Base-by-base conservation (phyloP, 192 early-diverging fungal species). In the Gamsiella multidivaricata region DNA sequence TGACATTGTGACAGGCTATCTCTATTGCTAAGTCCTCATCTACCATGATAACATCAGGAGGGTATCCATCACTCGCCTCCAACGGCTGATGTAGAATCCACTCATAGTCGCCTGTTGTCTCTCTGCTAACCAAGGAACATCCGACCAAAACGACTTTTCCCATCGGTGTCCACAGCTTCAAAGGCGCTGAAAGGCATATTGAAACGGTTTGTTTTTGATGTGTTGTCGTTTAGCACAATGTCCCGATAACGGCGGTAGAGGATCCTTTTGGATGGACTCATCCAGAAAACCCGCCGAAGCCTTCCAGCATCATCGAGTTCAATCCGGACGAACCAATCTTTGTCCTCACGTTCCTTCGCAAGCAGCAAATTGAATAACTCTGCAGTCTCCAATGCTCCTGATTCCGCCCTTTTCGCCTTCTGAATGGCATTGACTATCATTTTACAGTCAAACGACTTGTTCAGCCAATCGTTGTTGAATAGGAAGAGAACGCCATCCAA, bases 21-120 rank as follows among this genome's bases (percentile, higher is more conserved):
- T 45, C 64, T 54, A 66, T 55, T 4, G 64, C 53, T 9, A 28
- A n/a, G 47, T 66, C 52, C 17, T 41, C 64, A 28, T 66, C 29
- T 14, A 45, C 64, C 17, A 66, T 23, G 10, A 66, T 45, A 25
- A 46, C 43, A 14, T n/a, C 22, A 11, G 64, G 62, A 2, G 34
- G 17, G 20, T 10, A 17, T 0, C 23, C 17, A 1, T 39, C 36
- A 3, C 5, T 25, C 2, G 64, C 23, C 28, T 45, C 54, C 53
- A 53, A 17, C 6, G 56, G 43, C 20, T 41, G 5, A 3, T 37
- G 18, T 25, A 66, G 12, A 25, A 66, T 34, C 64, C 64, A 56
- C 5, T 18, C 17, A 20, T 55, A 66, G 18, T 66, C 53, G 11
- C 22, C 39, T 3, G 31, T 47, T 12, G 41, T 17, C 25, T 66